Evolutionary conservation across 768 basidiomycete species (phyloP).

Genomic region (Suillus subluteus): DNA sequence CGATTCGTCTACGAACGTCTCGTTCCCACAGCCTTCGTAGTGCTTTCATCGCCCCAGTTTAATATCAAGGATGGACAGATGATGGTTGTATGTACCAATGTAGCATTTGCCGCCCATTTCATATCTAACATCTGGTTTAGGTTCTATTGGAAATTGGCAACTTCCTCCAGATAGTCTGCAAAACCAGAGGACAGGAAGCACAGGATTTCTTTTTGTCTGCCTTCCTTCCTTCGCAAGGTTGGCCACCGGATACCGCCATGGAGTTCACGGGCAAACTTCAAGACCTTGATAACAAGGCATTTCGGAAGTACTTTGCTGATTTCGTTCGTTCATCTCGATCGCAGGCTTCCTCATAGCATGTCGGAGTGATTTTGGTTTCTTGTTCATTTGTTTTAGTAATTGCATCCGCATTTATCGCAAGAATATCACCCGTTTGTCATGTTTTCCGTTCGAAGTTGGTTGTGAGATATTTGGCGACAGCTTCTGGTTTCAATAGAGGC

Average conservation of each 20-base stretch:
- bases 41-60: conserved; percentile 78
- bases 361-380: conserved; percentile 5
- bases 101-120: not conserved
- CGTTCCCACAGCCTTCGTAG: conserved; percentile 79
- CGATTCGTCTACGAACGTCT: conserved; percentile 87
- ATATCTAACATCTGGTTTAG: conserved; percentile 41
- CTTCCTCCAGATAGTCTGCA: conserved; percentile 78
- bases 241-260: conserved; percentile 75
- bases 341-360: conserved; percentile 50
- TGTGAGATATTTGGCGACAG: conserved; percentile 31
- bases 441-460: conserved; percentile 4
- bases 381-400: conserved; percentile 6
- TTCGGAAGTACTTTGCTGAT: conserved; percentile 87
- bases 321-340: conserved; percentile 76
- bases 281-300: conserved; percentile 72
- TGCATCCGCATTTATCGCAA: not conserved
- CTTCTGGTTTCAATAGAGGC: conserved; percentile 36
- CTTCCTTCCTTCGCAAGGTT: conserved; percentile 88
- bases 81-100: conserved; percentile 55
- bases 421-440: not conserved
- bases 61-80: conserved; percentile 90
- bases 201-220: conserved; percentile 76
- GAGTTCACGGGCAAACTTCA: conserved; percentile 80
- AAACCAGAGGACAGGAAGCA: conserved; percentile 80
- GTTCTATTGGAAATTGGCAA: conserved; percentile 89